Conservation (phyloP, 352 stramenopile genomes). For the Blastocystis sp. region DNA sequence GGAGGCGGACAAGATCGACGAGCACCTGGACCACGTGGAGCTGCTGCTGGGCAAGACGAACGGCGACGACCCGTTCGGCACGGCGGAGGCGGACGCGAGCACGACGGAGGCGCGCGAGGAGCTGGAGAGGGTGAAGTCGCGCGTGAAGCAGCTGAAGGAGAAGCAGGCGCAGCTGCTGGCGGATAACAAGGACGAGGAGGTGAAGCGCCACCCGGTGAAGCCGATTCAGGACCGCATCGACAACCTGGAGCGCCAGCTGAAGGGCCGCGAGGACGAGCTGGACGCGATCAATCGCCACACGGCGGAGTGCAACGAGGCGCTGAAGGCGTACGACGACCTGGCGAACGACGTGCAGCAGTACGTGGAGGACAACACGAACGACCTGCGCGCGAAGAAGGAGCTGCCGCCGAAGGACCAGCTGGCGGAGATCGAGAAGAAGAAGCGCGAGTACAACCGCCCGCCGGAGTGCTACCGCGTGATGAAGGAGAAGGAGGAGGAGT, state of each 20-base stretch:
- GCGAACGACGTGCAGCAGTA: slow-evolving; percentile 57
- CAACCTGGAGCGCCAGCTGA: slow-evolving; percentile 22
- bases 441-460: slow-evolving; percentile 36
- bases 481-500: slow-evolving; percentile 66
- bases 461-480: slow-evolving; percentile 50
- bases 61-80: slow-evolving; percentile 40
- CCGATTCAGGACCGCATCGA: slow-evolving; percentile 36
- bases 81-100: slow-evolving; percentile 37
- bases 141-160: slow-evolving; percentile 46
- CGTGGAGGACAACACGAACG: slow-evolving; percentile 59
- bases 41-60: slow-evolving; percentile 40
- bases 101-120: slow-evolving; percentile 32
- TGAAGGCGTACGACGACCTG: slow-evolving; percentile 63
- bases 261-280: slow-evolving; percentile 20
- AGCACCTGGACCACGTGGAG: slow-evolving; percentile 58
- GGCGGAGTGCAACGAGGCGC: slow-evolving; percentile 37
- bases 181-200: slow-evolving; percentile 47
- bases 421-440: slow-evolving; percentile 55
- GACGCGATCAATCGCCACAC: slow-evolving; percentile 62
- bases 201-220: slow-evolving; percentile 35
- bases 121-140: slow-evolving; percentile 56
- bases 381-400: slow-evolving; percentile 61
- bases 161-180: slow-evolving; percentile 44
- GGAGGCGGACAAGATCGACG: slow-evolving; percentile 60
- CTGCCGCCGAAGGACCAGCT: slow-evolving; percentile 21